Percentiles rank a stretch among this genome's conserved stretches.
These are phyloP conservation scores for Cyclotella baltica DNA, from an alignment of 108 stramenopile species.

Conservation along the genomic window DNA sequence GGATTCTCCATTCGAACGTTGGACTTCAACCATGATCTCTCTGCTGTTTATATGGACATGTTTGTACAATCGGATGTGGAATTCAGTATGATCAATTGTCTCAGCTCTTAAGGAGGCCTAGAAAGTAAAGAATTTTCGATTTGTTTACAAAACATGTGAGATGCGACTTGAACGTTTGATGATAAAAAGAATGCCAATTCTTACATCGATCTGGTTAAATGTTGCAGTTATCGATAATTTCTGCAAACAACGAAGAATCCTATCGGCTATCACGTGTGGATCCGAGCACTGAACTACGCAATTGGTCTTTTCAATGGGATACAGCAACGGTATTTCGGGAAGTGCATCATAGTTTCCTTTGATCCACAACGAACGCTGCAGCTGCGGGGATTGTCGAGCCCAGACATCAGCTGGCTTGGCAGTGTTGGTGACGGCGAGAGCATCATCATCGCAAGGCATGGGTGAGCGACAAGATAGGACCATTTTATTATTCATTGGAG, in stretches of 20 bases:
- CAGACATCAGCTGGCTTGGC: background rate
- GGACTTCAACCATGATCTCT: slow-evolving; percentile 35
- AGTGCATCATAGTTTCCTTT: slow-evolving; percentile 25
- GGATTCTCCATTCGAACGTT: slow-evolving; percentile 27
- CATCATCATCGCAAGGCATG: background rate
- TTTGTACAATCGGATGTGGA: slow-evolving; percentile 32
- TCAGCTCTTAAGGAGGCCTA: slow-evolving; percentile 38
- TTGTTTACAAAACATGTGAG: background rate
- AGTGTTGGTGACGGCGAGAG: background rate
- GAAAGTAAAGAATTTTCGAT: background rate
- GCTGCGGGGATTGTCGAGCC: background rate
- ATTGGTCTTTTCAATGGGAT: slow-evolving; percentile 34
- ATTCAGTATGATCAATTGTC: slow-evolving; percentile 41
- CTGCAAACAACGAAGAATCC: slow-evolving; percentile 30
- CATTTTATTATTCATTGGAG: background rate
- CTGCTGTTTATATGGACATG: background rate
- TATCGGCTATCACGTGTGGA: slow-evolving; percentile 18
- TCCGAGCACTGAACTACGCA: slow-evolving; percentile 25
- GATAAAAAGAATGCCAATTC: background rate
- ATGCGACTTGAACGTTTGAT: background rate
- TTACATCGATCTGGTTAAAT: slow-evolving; percentile 25
- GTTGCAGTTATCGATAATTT: slow-evolving; percentile 38
- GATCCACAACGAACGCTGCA: slow-evolving; percentile 15
- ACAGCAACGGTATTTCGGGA: slow-evolving; percentile 33
- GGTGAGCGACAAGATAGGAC: background rate